These are phyloP conservation scores for Heliocybe sulcata DNA, from an alignment of 1,284 basidiomycete genomes.

Conservation along the genomic window DNA sequence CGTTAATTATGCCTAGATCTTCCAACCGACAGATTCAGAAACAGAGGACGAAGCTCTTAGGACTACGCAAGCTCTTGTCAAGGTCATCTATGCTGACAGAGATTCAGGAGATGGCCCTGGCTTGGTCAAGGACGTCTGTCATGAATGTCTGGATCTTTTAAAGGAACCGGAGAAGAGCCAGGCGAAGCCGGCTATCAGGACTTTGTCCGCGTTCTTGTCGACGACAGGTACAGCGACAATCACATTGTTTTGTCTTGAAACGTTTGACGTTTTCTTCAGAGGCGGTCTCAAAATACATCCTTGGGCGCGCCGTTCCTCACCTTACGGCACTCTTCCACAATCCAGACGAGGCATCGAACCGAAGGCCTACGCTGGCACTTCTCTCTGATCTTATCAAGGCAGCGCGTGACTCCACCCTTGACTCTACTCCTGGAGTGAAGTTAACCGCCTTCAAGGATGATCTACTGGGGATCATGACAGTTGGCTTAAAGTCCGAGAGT, in stretches of 20 bases:
- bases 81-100: conserved; percentile 56
- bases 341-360: conserved; percentile 71
- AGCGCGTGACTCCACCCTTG: conserved; percentile 27
- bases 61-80: conserved; percentile 64
- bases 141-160: conserved; percentile 74
- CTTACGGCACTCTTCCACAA: conserved; percentile 71
- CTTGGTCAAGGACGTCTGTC: conserved; percentile 67
- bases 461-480: conserved; percentile 58
- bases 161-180: conserved; percentile 89
- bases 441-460: conserved; percentile 71
- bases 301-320: conserved; percentile 64
- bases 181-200: conserved; percentile 78
- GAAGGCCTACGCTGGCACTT: conserved; percentile 61
- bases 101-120: conserved; percentile 25
- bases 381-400: conserved; percentile 55
- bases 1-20: conserved; percentile 48
- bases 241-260: not conserved
- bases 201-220: conserved; percentile 69
- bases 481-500: conserved; percentile 49
- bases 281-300: conserved; percentile 59
- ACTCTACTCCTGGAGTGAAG: conserved; percentile 25
- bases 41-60: conserved; percentile 71
- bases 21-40: conserved; percentile 77
- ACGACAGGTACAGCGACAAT: conserved; percentile 57
- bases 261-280: conserved; percentile 34